Evolutionary conservation across 2,329 filamentous ascomycete species (phyloP).

Genomic region (Aspergillus spinulosporus): DNA sequence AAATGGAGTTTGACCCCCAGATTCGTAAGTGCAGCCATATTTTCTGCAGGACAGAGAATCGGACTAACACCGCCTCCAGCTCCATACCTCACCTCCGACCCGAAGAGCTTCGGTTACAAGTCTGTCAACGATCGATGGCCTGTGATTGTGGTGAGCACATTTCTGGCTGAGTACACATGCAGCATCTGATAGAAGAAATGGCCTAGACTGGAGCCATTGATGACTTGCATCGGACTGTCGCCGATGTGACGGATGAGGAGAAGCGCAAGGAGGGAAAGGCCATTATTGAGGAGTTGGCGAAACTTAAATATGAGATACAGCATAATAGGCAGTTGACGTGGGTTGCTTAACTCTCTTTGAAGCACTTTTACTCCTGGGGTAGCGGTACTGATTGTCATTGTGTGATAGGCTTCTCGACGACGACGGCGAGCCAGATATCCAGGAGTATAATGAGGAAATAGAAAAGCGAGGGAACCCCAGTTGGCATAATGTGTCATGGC

Average conservation of each 20-base stretch:
- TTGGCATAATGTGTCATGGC: slow-evolving; percentile 86
- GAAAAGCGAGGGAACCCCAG: slow-evolving; percentile 68
- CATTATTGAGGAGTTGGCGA: slow-evolving; percentile 75
- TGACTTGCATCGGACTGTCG: slow-evolving; percentile 72
- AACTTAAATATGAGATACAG: slow-evolving; percentile 91
- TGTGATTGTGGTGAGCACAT: slow-evolving; percentile 75
- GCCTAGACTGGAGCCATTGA: slow-evolving; percentile 84
- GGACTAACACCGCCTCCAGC: slow-evolving; percentile 51
- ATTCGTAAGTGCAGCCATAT: slow-evolving; percentile 56
- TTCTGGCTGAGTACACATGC: not conserved
- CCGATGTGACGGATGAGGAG: slow-evolving; percentile 53
- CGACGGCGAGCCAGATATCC: slow-evolving; percentile 74
- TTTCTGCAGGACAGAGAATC: not conserved
- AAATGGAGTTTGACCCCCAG: slow-evolving; percentile 74
- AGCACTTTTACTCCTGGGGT: not conserved
- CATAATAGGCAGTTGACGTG: slow-evolving; percentile 79
- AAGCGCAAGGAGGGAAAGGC: slow-evolving; percentile 78
- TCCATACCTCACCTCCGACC: slow-evolving; percentile 75
- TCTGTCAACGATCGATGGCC: slow-evolving; percentile 91
- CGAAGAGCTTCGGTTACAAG: slow-evolving; percentile 79
- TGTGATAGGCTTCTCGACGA: slow-evolving; percentile 66
- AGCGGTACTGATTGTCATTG: slow-evolving; percentile 2
- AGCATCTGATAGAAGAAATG: slow-evolving; percentile 11
- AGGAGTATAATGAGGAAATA: slow-evolving; percentile 82
- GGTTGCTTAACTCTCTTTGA: not conserved